Conservation (phyloP, 2,329 filamentous ascomycete species). For the Keithomyces neogunnii region DNA sequence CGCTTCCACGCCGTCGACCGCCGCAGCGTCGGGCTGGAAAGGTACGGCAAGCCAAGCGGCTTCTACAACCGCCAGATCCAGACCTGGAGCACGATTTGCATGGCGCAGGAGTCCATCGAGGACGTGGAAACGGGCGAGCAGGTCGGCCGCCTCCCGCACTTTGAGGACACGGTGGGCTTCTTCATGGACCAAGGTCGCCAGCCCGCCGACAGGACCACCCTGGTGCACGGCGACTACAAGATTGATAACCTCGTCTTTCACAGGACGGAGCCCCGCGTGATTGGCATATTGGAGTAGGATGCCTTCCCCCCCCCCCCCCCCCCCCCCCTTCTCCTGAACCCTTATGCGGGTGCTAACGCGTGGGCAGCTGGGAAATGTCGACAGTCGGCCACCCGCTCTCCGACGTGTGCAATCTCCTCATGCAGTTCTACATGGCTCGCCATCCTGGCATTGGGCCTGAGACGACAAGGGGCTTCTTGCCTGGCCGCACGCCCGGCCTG, state of each 20-base stretch:
- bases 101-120: constrained; percentile 63
- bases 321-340: background rate
- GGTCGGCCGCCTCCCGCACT: constrained; percentile 78
- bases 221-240: constrained; percentile 96
- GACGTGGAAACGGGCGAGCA: constrained; percentile 70
- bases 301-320: background rate
- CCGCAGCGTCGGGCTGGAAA: constrained; percentile 55
- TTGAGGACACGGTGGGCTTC: constrained; percentile 70
- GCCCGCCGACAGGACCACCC: constrained; percentile 66
- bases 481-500: constrained; percentile 57
- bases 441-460: constrained; percentile 13
- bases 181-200: constrained; percentile 62
- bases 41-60: constrained; percentile 63
- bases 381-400: constrained; percentile 94
- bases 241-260: constrained; percentile 89
- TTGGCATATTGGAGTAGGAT: constrained; percentile 78
- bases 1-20: constrained; percentile 73
- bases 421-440: constrained; percentile 29
- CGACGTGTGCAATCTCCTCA: constrained; percentile 72
- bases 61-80: constrained; percentile 83
- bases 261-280: constrained; percentile 76
- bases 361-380: constrained; percentile 82
- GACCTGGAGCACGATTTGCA: constrained; percentile 73
- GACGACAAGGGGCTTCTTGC: constrained; percentile 45
- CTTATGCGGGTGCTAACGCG: background rate